Base-by-base conservation (phyloP, 2,329 filamentous ascomycete genomes). In the Pyrenochaeta sp. region DNA sequence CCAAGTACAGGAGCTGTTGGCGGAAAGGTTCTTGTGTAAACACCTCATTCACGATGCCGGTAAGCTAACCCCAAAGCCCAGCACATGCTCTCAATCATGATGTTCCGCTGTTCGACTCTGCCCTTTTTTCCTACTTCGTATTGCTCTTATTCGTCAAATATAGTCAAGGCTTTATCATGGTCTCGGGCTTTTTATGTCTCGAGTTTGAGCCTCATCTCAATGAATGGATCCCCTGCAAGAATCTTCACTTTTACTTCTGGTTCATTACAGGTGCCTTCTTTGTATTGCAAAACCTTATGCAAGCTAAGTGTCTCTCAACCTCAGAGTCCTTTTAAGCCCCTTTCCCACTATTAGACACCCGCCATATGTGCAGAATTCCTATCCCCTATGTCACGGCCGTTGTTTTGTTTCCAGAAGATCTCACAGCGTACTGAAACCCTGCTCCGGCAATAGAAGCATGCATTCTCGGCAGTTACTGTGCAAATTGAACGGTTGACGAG, bases 391-490 rank as follows among this genome's bases (percentile, higher is more conserved):
- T 67, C 68, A 22, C 74, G 69, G 50, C 69, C 72, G 5, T 45
- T 73, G 5, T 72, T 67, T 62, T 67, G 68, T 48, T 66, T 70
- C 30, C 39, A 60, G 63, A 27, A 58, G 69, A 46, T 74, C 56
- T 52, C 58, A 61, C 45, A 66, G 66, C 56, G 53, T 66, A 63
- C 66, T 73, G 65, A 73, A 58, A 56, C 50, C 55, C 15, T 72
- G 69, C 63, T 67, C 6, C 59, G 52, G 50, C 61, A 61, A 70
- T 63, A 77, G 74, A 74, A 68, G 50, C 95, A 95, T 78, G 93
- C 94, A 2, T 98, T 93, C 78, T 92, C 95, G 73, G 93, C 95
- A 42, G 90, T 99, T 62, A 97, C 94, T 36, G 94, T 97, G 53
- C 91, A 92, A 64, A 87, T 99, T 70, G 95, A 98, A 78, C 90